Evolutionary conservation across 2,329 filamentous ascomycete genomes (phyloP).

Genomic region (Canariomyces notabilis): DNA sequence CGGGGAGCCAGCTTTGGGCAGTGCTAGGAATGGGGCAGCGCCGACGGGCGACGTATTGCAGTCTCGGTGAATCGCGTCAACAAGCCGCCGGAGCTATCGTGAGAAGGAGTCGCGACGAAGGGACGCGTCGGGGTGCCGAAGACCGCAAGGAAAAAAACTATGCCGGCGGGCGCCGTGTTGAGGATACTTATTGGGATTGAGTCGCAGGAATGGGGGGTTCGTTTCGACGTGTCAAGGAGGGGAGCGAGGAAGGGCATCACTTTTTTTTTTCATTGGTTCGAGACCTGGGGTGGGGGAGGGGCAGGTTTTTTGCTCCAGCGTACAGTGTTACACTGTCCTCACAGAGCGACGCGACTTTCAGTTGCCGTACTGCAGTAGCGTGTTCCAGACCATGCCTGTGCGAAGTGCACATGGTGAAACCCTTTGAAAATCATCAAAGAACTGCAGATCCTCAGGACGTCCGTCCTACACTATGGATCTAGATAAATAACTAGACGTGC

Average conservation of each 20-base stretch:
- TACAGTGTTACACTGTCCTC: neutral
- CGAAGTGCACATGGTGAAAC: no score
- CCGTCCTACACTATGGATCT: no score
- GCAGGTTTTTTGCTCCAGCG: slow-evolving; percentile 13
- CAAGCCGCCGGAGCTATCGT: neutral
- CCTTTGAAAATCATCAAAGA: no score
- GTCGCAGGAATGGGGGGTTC: slow-evolving; percentile 13
- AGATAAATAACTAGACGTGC: no score
- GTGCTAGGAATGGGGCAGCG: slow-evolving; percentile 5
- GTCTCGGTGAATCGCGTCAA: neutral
- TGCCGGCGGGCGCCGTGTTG: slow-evolving; percentile 14
- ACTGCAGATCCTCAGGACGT: no score
- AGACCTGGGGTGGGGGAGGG: slow-evolving; percentile 19
- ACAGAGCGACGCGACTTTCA: neutral
- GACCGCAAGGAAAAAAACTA: slow-evolving; percentile 10
- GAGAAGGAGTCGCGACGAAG: neutral
- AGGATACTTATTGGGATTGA: slow-evolving; percentile 10
- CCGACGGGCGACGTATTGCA: neutral
- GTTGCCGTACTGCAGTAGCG: no score
- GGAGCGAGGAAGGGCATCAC: slow-evolving; percentile 19
- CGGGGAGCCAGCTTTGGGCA: slow-evolving; percentile 12
- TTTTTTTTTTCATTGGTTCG: slow-evolving; percentile 26
- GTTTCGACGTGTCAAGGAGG: slow-evolving; percentile 15
- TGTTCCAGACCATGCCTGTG: no score
- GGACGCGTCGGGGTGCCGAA: slow-evolving; percentile 17